Conservation (phyloP, 2,329 filamentous ascomycete genomes). For the Pseudogymnoascus sp. region DNA sequence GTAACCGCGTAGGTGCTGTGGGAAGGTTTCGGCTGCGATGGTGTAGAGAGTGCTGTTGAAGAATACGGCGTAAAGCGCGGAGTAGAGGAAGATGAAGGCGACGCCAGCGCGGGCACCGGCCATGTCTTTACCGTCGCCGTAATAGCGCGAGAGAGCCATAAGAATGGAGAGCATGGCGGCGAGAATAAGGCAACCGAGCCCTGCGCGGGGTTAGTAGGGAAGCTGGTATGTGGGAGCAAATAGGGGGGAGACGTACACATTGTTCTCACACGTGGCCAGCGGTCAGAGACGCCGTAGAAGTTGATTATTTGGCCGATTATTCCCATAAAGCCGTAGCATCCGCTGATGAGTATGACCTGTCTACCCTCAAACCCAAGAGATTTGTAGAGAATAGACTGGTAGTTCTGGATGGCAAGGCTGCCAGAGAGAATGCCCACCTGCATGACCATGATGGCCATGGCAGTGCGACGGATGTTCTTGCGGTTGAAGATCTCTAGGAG, state of each 20-base stretch:
- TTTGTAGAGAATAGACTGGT: slow-evolving; percentile 30
- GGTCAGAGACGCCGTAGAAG: slow-evolving; percentile 24
- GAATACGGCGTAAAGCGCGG: slow-evolving; percentile 25
- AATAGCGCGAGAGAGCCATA: slow-evolving; percentile 21
- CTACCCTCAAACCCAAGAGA: slow-evolving; percentile 41
- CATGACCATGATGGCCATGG: slow-evolving; percentile 25
- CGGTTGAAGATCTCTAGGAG: slow-evolving; percentile 23
- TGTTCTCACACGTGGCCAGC: slow-evolving; percentile 23
- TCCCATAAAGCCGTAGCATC: slow-evolving; percentile 32
- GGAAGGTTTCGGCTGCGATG: slow-evolving; percentile 26
- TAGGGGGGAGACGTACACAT: slow-evolving; percentile 8
- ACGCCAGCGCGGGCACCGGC: slow-evolving; percentile 22
- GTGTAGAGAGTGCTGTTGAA: slow-evolving; percentile 28
- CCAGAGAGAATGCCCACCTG: slow-evolving; percentile 28
- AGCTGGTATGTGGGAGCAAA: slow-evolving; percentile 9
- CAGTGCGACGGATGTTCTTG: slow-evolving; percentile 24
- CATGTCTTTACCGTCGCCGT: slow-evolving; percentile 12
- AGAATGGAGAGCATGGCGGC: slow-evolving; percentile 23
- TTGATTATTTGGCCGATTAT: slow-evolving; percentile 26
- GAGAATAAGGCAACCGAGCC: slow-evolving; percentile 22
- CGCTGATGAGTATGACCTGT: slow-evolving; percentile 40
- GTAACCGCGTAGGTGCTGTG: slow-evolving; percentile 20
- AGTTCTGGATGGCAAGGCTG: slow-evolving; percentile 28
- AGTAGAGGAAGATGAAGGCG: slow-evolving; percentile 29
- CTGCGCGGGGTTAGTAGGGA: slow-evolving; percentile 15